Evolutionary conservation across 257 asterid species (phyloP), one percentile per base, ranked within the genome.

Genomic region (Dorcoceras hygrometricum): DNA sequence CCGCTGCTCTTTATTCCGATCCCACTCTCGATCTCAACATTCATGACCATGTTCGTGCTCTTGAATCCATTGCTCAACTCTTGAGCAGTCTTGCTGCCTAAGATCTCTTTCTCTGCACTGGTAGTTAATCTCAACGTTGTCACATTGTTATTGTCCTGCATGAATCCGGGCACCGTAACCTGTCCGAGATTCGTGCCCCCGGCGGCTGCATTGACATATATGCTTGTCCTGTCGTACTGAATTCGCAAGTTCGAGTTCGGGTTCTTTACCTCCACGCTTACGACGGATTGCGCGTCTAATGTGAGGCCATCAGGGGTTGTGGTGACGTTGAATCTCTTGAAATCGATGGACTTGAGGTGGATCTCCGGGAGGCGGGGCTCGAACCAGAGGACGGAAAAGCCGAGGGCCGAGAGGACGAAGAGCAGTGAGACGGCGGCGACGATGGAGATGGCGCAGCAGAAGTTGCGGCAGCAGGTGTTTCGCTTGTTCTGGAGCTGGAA

Each of bases 171-270:
- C 69, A 76, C 56, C 16, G 53, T 62, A 16, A 34, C 62, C 57
- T 63, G 66, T 48, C 87, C 87, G 53, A 82, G 65, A 36, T 67
- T 72, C 0, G 54, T 71, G 20, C 46, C 68, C 2, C 80, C 77
- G 7, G 66, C 26, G 0, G 14, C 64, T 5, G 72, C 72, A 1
- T 24, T 79, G 50, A 79, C 1, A 10, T 5, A 22, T 23, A 82
- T 27, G 22, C 23, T 59, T 2, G 67, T 75, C 26, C 51, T 75
- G 7, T 43, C 89, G 32, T 77, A 87, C 4, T 27, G 69, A 14
- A 87, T 4, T 54, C 63, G 68, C 18, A 87, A 59, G 0, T 80
- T 65, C 54, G 19, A 68, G 32, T 84, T 87, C 2, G 83, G 75
- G 65, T 87, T 87, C 43, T 18, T 69, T 11, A 84, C 25, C 29